Percentiles rank a stretch among this genome's conserved stretches.
These are phyloP conservation scores for Neofusicoccum laricinum DNA, from an alignment of 2,329 filamentous ascomycete species.

Conservation along the genomic window DNA sequence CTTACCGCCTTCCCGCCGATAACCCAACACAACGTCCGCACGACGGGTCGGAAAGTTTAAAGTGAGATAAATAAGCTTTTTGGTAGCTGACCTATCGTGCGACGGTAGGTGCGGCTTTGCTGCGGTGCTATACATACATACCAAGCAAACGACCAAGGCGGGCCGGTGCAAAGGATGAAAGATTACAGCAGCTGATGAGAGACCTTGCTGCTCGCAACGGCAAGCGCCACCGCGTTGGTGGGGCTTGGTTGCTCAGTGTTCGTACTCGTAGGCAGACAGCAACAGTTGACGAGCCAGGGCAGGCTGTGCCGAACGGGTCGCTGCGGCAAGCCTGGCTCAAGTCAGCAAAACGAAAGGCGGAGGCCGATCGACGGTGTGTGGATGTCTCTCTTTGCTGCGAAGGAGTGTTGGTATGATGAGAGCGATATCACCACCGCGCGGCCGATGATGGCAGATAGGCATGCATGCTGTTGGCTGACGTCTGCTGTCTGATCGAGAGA, in stretches of 20 bases:
- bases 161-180: neutral
- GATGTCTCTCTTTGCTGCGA: neutral
- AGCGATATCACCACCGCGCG: neutral
- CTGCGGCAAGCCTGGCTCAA: neutral
- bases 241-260: too few relatives aligned
- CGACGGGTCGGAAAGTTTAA: neutral
- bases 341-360: neutral
- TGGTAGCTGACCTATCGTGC: neutral
- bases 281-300: neutral
- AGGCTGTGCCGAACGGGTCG: neutral
- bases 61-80: neutral
- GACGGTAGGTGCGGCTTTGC: neutral
- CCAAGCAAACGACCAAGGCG: neutral
- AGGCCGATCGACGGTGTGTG: neutral
- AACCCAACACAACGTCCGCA: neutral
- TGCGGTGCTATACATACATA: neutral
- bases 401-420: neutral
- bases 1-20: neutral
- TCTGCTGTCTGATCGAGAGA: slow-evolving; percentile 1
- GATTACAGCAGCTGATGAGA: neutral
- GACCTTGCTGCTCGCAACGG: neutral
- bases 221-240: too few relatives aligned
- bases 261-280: too few relatives aligned
- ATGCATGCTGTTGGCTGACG: neutral
- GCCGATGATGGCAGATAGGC: neutral